Conservation (phyloP, 2,329 filamentous ascomycete species). For the Chaetomiaceae sp. region DNA sequence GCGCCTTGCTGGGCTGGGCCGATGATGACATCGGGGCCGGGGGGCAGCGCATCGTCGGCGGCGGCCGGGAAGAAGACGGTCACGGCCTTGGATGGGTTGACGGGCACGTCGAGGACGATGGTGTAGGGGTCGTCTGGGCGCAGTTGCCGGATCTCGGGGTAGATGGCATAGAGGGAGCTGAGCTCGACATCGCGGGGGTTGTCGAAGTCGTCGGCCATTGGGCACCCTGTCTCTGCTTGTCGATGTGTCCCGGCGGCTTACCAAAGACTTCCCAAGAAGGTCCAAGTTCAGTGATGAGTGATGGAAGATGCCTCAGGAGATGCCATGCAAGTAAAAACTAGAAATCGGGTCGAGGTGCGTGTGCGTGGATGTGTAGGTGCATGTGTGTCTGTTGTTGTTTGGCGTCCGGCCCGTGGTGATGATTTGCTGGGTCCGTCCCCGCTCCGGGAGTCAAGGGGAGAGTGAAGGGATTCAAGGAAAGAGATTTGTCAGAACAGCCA, state of each 20-base stretch:
- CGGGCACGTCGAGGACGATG: conserved; percentile 54
- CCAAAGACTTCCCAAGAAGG: not conserved
- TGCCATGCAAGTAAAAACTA: too few relatives aligned
- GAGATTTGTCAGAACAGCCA: too few relatives aligned
- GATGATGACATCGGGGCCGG: not conserved
- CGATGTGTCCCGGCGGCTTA: too few relatives aligned
- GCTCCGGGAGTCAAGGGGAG: too few relatives aligned
- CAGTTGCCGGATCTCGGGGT: conserved; percentile 54
- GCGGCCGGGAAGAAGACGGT: conserved; percentile 53
- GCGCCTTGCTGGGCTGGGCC: conserved; percentile 7
- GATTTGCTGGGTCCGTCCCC: too few relatives aligned
- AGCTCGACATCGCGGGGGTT: conserved; percentile 56
- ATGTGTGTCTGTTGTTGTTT: too few relatives aligned
- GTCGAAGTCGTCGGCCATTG: conserved; percentile 34
- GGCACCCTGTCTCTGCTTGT: not conserved
- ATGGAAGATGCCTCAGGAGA: too few relatives aligned
- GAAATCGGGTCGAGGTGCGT: too few relatives aligned
- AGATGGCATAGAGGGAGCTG: conserved; percentile 58
- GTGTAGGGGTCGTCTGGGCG: conserved; percentile 40
- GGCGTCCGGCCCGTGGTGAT: too few relatives aligned
- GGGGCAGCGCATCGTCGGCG: conserved; percentile 30
- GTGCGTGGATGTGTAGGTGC: too few relatives aligned
- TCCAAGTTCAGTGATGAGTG: not conserved
- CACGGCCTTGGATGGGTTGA: conserved; percentile 50
- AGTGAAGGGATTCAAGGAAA: too few relatives aligned